A percentile compares a stretch with the other conserved stretches of the same genome.
Conservation (phyloP, 2,329 filamentous ascomycete genomes). For the Coniochaeta ligniaria region DNA sequence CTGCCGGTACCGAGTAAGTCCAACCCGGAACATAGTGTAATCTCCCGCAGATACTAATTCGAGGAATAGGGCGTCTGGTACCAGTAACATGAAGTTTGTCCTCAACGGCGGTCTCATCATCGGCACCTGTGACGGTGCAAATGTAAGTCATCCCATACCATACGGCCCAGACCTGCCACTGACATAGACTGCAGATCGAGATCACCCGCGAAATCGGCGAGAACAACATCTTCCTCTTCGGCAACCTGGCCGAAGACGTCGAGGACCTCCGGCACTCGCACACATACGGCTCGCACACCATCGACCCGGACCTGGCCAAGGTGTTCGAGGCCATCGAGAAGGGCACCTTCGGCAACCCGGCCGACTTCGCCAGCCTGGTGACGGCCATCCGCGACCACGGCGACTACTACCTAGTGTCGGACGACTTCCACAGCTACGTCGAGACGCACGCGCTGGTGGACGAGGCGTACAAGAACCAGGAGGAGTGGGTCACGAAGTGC, state of each 20-base stretch:
- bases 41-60: constrained; percentile 8
- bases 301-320: constrained; percentile 69
- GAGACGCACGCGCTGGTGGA: constrained; percentile 88
- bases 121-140: constrained; percentile 94
- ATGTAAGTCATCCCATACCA: constrained; percentile 52
- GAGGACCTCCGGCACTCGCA: constrained; percentile 91
- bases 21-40: background rate
- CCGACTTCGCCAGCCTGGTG: constrained; percentile 75
- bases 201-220: constrained; percentile 96
- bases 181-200: constrained; percentile 51
- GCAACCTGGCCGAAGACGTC: constrained; percentile 90
- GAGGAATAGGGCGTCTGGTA: constrained; percentile 56
- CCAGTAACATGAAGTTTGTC: constrained; percentile 99
- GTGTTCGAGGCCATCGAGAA: constrained; percentile 80
- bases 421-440: constrained; percentile 94
- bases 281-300: constrained; percentile 70
- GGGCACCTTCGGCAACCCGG: constrained; percentile 72
- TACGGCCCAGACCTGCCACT: background rate
- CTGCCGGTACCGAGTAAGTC: constrained; percentile 79
- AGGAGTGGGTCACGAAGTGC: constrained; percentile 85
- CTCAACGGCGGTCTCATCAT: constrained; percentile 96
- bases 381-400: constrained; percentile 85
- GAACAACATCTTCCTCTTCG: constrained; percentile 97
- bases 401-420: constrained; percentile 95
- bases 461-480: constrained; percentile 83